A percentile compares a stretch with the other conserved stretches of the same genome.
phyloP scores from a whole-genome alignment of 1,284 basidiomycete genomes.

The Trametes versicolor region DNA sequence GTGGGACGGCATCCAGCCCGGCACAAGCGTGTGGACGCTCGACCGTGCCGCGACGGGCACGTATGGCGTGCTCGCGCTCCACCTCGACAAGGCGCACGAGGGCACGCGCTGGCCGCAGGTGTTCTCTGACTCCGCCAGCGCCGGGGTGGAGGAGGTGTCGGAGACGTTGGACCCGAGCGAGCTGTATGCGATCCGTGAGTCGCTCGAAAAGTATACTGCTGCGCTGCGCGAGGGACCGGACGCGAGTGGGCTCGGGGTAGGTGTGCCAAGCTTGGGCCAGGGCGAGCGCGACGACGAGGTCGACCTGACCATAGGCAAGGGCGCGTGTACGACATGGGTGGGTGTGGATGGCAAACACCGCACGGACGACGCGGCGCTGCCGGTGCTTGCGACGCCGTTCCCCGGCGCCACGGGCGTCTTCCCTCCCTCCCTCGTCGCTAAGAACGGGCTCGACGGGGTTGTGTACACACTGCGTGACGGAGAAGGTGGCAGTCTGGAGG shows the following conservation, averaged over 20 bases:
- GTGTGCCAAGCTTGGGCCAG: constrained; percentile 79
- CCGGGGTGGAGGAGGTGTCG: constrained; percentile 77
- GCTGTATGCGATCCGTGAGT: constrained; percentile 80
- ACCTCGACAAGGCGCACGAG: constrained; percentile 85
- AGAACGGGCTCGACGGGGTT: constrained; percentile 86
- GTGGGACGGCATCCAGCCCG: constrained; percentile 80
- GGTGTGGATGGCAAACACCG: constrained; percentile 56
- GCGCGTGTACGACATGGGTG: constrained; percentile 72
- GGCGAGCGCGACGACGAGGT: constrained; percentile 89
- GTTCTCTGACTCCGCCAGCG: constrained; percentile 56
- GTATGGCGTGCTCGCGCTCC: constrained; percentile 80
- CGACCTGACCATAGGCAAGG: constrained; percentile 74
- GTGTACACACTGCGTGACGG: constrained; percentile 62
- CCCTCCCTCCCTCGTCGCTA: constrained; percentile 68
- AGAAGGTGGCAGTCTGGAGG: constrained; percentile 21
- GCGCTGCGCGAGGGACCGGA: constrained; percentile 67
- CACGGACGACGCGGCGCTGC: constrained; percentile 53
- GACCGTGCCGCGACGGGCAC: constrained; percentile 75
- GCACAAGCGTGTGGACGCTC: constrained; percentile 89
- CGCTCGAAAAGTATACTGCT: constrained; percentile 86
- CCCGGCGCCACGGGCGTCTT: constrained; percentile 53
- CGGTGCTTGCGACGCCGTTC: constrained; percentile 69
- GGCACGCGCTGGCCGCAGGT: constrained; percentile 88
- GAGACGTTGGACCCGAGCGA: constrained; percentile 92
- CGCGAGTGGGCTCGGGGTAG: constrained; percentile 61